These are phyloP conservation scores for Cyclostephanos tholiformis DNA, from an alignment of 108 stramenopile genomes.

Conservation along the genomic window DNA sequence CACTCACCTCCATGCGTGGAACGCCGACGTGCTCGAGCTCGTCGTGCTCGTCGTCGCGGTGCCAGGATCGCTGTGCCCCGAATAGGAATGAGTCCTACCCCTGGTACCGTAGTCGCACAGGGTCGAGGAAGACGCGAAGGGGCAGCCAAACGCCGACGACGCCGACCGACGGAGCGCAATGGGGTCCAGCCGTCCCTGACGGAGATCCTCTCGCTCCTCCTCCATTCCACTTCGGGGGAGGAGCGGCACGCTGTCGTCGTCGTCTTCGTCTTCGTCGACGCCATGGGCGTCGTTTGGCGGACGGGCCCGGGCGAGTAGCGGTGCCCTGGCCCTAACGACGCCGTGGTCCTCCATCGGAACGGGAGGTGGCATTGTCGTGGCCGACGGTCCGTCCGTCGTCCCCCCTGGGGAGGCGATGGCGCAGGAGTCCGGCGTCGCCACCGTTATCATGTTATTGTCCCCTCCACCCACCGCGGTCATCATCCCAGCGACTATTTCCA, in stretches of 20 bases:
- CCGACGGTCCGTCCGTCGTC: too few species aligned
- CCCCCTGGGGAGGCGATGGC: too few species aligned
- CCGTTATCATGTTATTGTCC: too few species aligned
- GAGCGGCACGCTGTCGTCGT: neutral
- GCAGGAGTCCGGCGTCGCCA: too few species aligned
- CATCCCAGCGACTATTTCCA: too few species aligned
- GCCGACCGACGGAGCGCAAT: neutral
- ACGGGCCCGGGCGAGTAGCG: neutral
- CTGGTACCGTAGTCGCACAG: neutral
- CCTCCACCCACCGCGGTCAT: too few species aligned
- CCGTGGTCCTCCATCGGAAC: neutral
- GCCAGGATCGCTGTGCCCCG: conserved; percentile 11
- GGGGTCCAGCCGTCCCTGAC: neutral
- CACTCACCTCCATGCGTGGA: neutral
- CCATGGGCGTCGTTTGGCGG: too few species aligned
- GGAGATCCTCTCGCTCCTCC: neutral
- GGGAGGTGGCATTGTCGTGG: neutral
- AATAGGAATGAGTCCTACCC: conserved; percentile 5
- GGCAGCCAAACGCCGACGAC: conserved; percentile 13
- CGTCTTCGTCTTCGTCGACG: neutral
- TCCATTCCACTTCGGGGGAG: neutral
- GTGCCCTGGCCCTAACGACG: neutral
- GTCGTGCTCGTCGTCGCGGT: neutral
- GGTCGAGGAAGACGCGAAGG: neutral
- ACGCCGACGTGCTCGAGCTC: neutral